These are phyloP conservation scores for Boechera divaricarpa DNA, from an alignment of 345 rosid genomes.

Conservation along the genomic window DNA sequence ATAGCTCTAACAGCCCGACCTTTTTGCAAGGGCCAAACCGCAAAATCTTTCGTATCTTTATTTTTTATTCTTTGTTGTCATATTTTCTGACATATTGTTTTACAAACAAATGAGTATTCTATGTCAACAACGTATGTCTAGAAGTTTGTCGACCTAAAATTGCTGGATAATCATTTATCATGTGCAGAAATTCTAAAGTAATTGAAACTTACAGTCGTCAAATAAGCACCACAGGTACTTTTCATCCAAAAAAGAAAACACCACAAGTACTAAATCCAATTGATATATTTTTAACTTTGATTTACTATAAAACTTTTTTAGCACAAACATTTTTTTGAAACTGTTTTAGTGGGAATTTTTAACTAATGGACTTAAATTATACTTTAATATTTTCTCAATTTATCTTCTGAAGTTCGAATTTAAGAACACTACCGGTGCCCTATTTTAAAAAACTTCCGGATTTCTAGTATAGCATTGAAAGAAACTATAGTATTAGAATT, in stretches of 20 bases:
- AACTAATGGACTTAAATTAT: not conserved
- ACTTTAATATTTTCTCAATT: too few species aligned
- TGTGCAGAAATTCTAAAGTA: not conserved
- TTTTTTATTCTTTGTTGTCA: slow-evolving; percentile 16
- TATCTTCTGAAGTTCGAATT: not conserved
- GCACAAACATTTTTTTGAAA: not conserved
- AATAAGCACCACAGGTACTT: too few species aligned
- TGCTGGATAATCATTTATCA: slow-evolving; percentile 17
- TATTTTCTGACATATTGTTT: slow-evolving; percentile 27
- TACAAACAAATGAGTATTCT: slow-evolving; percentile 26
- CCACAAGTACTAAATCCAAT: not conserved
- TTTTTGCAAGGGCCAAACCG: slow-evolving; percentile 41
- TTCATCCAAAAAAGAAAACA: not conserved
- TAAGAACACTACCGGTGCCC: not conserved
- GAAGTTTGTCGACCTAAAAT: slow-evolving; percentile 11
- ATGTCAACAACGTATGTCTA: slow-evolving; percentile 30
- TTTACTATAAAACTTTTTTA: not conserved
- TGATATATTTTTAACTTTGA: not conserved
- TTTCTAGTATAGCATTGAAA: too few species aligned
- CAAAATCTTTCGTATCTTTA: slow-evolving; percentile 40
- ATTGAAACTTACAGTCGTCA: not conserved
- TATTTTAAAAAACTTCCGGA: too few species aligned
- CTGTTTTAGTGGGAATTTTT: not conserved
- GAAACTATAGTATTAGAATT: not conserved
- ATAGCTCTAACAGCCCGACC: slow-evolving; percentile 30